phyloP scores from a whole-genome alignment of 345 rosid species.

The Microthlaspi erraticum region DNA sequence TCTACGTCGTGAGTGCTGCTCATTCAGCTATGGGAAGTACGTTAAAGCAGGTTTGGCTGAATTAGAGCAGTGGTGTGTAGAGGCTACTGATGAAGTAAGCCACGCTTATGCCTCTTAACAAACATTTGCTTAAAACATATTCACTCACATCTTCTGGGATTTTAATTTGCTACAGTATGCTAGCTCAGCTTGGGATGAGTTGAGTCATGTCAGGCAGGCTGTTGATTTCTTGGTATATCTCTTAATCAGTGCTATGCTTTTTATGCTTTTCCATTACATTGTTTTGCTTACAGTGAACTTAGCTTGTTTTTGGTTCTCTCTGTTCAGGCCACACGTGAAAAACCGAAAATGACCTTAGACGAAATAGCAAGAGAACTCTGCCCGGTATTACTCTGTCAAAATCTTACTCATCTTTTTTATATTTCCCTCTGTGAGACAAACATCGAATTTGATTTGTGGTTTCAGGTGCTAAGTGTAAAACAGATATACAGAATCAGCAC shows the following conservation, averaged over 20 bases:
- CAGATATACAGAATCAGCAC: slow-evolving; percentile 88
- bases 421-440: background rate
- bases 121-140: background rate
- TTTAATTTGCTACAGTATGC: slow-evolving; percentile 64
- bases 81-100: slow-evolving; percentile 77
- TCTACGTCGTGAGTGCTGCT: slow-evolving; percentile 94
- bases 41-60: slow-evolving; percentile 82
- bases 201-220: slow-evolving; percentile 98
- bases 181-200: slow-evolving; percentile 98
- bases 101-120: slow-evolving; percentile 22
- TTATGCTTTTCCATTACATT: background rate
- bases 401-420: background rate
- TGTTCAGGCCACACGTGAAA: slow-evolving; percentile 87
- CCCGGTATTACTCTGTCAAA: background rate
- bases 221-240: slow-evolving; percentile 90
- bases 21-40: slow-evolving; percentile 89
- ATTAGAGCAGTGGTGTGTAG: slow-evolving; percentile 79
- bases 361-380: slow-evolving; percentile 89
- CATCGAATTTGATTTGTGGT: background rate
- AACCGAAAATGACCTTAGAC: slow-evolving; percentile 80
- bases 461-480: slow-evolving; percentile 81
- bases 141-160: slow-evolving; percentile 10
- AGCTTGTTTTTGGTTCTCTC: slow-evolving; percentile 24
- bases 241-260: slow-evolving; percentile 23
- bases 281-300: slow-evolving; percentile 8